These are phyloP conservation scores for Termitomyces sp. DNA, from an alignment of 768 basidiomycete species.

Conservation along the genomic window DNA sequence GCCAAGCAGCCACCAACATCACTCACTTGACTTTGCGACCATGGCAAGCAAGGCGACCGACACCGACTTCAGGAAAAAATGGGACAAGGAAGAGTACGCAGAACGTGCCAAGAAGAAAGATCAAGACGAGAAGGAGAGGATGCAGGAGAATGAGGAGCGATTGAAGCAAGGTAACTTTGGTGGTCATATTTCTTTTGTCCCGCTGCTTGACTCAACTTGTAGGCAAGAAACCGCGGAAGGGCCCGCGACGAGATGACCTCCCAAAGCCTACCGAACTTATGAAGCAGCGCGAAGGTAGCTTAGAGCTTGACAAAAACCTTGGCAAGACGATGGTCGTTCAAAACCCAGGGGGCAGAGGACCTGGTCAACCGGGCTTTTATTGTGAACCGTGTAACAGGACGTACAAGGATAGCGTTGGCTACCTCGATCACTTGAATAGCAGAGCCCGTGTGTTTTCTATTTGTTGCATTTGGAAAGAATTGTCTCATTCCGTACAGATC, in stretches of 20 bases:
- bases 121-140: slow-evolving; percentile 71
- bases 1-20: slow-evolving; percentile 6
- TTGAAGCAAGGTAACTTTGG: slow-evolving; percentile 66
- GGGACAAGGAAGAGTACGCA: slow-evolving; percentile 92
- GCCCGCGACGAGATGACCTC: slow-evolving; percentile 59
- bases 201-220: slow-evolving; percentile 9
- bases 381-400: slow-evolving; percentile 90
- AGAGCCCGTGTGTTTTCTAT: slow-evolving; percentile 65
- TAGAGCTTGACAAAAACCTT: slow-evolving; percentile 94
- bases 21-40: slow-evolving; percentile 15
- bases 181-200: neutral
- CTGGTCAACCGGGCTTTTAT: slow-evolving; percentile 90
- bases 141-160: slow-evolving; percentile 82
- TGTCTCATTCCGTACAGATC: slow-evolving; percentile 48
- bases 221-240: slow-evolving; percentile 82
- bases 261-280: slow-evolving; percentile 94
- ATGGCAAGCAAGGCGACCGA: slow-evolving; percentile 48
- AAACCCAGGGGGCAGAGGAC: slow-evolving; percentile 72
- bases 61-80: slow-evolving; percentile 83
- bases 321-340: slow-evolving; percentile 94
- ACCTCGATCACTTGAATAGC: slow-evolving; percentile 94
- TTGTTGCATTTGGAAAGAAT: neutral
- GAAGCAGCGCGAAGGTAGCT: slow-evolving; percentile 77
- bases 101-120: slow-evolving; percentile 82
- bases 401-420: slow-evolving; percentile 90